phyloP scores from a whole-genome alignment of 169 alveolate genomes.

The Plasmodium coatneyi region DNA sequence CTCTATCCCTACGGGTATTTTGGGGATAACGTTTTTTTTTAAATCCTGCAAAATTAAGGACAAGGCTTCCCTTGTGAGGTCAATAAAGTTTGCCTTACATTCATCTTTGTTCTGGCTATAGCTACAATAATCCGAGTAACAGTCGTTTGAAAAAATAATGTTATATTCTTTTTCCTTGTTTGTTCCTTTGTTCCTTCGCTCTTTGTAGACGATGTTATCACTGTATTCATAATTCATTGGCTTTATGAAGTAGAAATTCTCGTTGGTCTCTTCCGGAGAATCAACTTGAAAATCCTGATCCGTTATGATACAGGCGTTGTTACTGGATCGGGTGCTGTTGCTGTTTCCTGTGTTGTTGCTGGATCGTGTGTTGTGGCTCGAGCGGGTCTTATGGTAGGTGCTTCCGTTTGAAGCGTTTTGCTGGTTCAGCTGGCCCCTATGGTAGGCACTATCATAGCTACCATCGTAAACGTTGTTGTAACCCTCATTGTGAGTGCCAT shows the following conservation, averaged over 20 bases:
- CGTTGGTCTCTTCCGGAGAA: slow-evolving; percentile 59
- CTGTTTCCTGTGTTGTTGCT: too few relatives aligned
- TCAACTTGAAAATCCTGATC: slow-evolving; percentile 62
- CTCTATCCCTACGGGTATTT: slow-evolving; percentile 68
- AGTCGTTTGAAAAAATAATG: slow-evolving; percentile 35
- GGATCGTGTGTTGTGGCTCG: background rate
- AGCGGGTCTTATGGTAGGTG: background rate
- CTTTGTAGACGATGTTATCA: background rate
- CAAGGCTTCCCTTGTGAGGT: slow-evolving; percentile 64
- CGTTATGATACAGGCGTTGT: slow-evolving; percentile 37
- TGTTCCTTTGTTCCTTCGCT: background rate
- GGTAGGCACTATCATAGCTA: background rate
- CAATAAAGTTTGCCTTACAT: slow-evolving; percentile 50
- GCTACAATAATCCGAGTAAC: slow-evolving; percentile 36
- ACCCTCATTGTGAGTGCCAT: background rate
- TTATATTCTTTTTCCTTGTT: slow-evolving; percentile 23
- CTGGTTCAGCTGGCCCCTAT: background rate
- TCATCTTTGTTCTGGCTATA: slow-evolving; percentile 19
- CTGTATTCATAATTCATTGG: slow-evolving; percentile 16
- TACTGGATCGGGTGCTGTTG: background rate
- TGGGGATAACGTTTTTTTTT: slow-evolving; percentile 63
- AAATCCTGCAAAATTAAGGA: slow-evolving; percentile 53
- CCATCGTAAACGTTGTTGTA: background rate
- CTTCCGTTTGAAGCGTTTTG: background rate
- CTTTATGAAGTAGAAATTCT: slow-evolving; percentile 15